Evolutionary conservation across 2,329 filamentous ascomycete species (phyloP).

Genomic region (Dactylellina leptospora): DNA sequence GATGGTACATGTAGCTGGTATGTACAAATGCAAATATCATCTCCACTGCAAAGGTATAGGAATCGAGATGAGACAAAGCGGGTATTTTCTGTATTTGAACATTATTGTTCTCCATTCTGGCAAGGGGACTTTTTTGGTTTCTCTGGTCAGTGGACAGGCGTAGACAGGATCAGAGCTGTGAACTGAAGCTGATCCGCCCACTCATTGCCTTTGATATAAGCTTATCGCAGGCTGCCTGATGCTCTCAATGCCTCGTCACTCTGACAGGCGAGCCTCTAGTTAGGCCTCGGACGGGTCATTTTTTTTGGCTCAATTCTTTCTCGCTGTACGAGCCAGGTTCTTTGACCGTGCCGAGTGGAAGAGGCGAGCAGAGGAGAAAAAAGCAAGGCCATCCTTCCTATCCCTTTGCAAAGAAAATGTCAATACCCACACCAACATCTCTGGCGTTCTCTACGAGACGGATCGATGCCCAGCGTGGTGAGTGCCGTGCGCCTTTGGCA

Average conservation of each 20-base stretch:
- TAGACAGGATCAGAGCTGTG: too few species aligned
- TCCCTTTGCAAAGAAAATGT: slow-evolving; percentile 1
- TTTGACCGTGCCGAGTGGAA: slow-evolving; percentile 24
- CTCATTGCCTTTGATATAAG: slow-evolving; percentile 6
- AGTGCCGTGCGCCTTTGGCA: slow-evolving; percentile 53
- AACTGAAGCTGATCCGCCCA: neutral
- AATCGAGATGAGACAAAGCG: slow-evolving; percentile 40
- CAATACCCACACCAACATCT: neutral
- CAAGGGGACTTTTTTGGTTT: slow-evolving; percentile 28
- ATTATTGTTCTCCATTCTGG: slow-evolving; percentile 33
- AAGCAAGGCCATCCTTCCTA: slow-evolving; percentile 24
- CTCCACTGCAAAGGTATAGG: slow-evolving; percentile 12
- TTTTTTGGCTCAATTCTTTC: neutral
- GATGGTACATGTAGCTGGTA: neutral
- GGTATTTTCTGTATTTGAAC: slow-evolving; percentile 35
- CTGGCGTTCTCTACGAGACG: neutral
- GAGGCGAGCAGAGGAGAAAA: slow-evolving; percentile 22
- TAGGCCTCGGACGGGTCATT: slow-evolving; percentile 39
- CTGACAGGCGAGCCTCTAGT: slow-evolving; percentile 48
- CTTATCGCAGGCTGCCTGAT: slow-evolving; percentile 40
- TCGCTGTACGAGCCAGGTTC: slow-evolving; percentile 19
- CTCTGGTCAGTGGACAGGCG: neutral
- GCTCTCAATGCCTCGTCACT: slow-evolving; percentile 45
- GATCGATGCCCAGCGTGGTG: slow-evolving; percentile 13
- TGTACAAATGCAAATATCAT: slow-evolving; percentile 20